Evolutionary conservation across 2,329 filamentous ascomycete genomes (phyloP).

Genomic region (Coniella lustricola): DNA sequence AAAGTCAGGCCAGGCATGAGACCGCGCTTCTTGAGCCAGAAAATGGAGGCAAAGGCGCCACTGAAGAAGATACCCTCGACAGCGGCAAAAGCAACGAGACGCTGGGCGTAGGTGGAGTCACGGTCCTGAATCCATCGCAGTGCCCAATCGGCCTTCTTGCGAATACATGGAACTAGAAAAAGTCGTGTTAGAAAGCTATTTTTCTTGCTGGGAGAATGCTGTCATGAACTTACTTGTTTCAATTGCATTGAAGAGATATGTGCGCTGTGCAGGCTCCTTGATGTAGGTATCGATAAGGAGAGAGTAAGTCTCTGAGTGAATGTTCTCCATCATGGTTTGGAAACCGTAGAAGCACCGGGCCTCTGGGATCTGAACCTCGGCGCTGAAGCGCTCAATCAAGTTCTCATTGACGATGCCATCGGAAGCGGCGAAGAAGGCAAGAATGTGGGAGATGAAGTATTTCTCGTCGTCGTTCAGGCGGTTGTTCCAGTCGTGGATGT

Average conservation of each 20-base stretch:
- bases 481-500: conserved; percentile 99
- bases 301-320: conserved; percentile 99
- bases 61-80: conserved; percentile 99
- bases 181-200: conserved; percentile 38
- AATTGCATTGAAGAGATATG: conserved; percentile 95
- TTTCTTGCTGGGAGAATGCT: conserved; percentile 41
- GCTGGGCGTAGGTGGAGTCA: conserved; percentile 89
- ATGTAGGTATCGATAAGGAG: conserved; percentile 99
- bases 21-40: conserved; percentile 99
- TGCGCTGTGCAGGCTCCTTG: conserved; percentile 91
- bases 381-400: conserved; percentile 93
- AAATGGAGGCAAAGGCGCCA: conserved; percentile 96
- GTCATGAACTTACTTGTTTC: conserved; percentile 69
- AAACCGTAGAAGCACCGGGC: conserved; percentile 99
- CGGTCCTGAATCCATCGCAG: conserved; percentile 90
- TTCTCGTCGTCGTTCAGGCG: conserved; percentile 92
- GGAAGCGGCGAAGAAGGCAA: conserved; percentile 97
- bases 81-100: conserved; percentile 91
- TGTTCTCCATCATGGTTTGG: conserved; percentile 99
- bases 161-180: conserved; percentile 79
- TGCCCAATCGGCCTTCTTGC: conserved; percentile 98
- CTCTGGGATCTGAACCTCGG: conserved; percentile 94
- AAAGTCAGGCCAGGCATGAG: conserved; percentile 98
- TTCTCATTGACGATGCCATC: conserved; percentile 99
- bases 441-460: conserved; percentile 96